Percentiles rank a stretch among this genome's conserved stretches.
Evolutionary conservation across 306 rosid species (phyloP).

Genomic region (Clitoria ternatea): DNA sequence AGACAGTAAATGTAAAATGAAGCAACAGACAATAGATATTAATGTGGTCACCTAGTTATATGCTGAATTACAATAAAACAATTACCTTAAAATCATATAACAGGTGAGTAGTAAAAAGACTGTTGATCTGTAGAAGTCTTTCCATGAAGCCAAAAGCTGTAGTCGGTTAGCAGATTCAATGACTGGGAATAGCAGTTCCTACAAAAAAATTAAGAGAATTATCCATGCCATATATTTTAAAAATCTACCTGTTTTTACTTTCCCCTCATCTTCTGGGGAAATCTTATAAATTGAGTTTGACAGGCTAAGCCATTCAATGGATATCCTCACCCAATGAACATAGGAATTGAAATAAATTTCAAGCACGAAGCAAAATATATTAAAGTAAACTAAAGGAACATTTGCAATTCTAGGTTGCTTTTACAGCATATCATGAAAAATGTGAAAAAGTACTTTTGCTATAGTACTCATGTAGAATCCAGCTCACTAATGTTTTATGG

Average conservation of each 20-base stretch:
- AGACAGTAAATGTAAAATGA: not conserved
- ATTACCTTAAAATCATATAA: slow-evolving; percentile 68
- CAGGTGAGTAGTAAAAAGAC: slow-evolving; percentile 57
- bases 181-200: slow-evolving; percentile 81
- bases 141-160: slow-evolving; percentile 67
- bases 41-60: slow-evolving; percentile 1
- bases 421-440: not conserved
- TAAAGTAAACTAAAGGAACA: not conserved
- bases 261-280: not conserved
- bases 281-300: not conserved
- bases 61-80: slow-evolving; percentile 18
- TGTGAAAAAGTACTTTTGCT: too few relatives aligned
- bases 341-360: not conserved
- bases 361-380: slow-evolving; percentile 4
- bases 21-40: not conserved
- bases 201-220: slow-evolving; percentile 35
- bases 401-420: not conserved
- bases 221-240: slow-evolving; percentile 10
- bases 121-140: slow-evolving; percentile 60
- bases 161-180: slow-evolving; percentile 44
- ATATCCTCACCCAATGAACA: slow-evolving; percentile 16
- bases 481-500: not conserved
- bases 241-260: slow-evolving; percentile 13
- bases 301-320: not conserved
- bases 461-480: not conserved